Conservation (phyloP, 768 basidiomycete genomes). For the Calocera viscosa region DNA sequence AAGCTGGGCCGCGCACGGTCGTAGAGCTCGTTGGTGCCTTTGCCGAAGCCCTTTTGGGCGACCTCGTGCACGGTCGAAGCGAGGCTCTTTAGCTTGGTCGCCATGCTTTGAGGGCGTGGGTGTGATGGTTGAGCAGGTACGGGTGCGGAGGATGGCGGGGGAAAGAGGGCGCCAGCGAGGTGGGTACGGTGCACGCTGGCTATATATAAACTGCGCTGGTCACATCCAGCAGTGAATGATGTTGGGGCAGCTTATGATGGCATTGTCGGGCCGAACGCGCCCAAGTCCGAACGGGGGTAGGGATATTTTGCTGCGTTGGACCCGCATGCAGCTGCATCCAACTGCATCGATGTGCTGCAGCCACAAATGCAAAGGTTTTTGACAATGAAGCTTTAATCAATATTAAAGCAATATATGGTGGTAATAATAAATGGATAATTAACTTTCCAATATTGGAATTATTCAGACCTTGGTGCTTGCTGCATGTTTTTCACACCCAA, state of each 20-base stretch:
- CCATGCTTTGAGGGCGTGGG: not conserved
- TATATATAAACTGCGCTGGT: too few species aligned
- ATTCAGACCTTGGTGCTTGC: too few species aligned
- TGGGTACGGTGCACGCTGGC: not conserved
- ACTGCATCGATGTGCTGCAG: too few species aligned
- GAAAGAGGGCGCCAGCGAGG: not conserved
- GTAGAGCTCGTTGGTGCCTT: constrained; percentile 74
- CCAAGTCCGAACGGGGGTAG: not conserved
- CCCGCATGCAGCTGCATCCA: too few species aligned
- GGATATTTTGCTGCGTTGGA: too few species aligned
- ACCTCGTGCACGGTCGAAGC: constrained; percentile 40
- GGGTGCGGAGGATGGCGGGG: not conserved
- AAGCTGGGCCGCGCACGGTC: constrained; percentile 77
- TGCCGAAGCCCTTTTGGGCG: constrained; percentile 62
- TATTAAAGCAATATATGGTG: too few species aligned
- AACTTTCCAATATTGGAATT: too few species aligned
- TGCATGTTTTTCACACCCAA: too few species aligned
- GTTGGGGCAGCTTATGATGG: not conserved
- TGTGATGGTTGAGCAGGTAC: not conserved
- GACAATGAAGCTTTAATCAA: too few species aligned
- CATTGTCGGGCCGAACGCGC: not conserved
- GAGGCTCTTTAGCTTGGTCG: not conserved
- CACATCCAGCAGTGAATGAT: too few species aligned
- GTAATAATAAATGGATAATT: too few species aligned
- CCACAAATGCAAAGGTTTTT: too few species aligned